Evolutionary conservation across 345 rosid genomes (phyloP).

Genomic region (Melastoma malabathricum): DNA sequence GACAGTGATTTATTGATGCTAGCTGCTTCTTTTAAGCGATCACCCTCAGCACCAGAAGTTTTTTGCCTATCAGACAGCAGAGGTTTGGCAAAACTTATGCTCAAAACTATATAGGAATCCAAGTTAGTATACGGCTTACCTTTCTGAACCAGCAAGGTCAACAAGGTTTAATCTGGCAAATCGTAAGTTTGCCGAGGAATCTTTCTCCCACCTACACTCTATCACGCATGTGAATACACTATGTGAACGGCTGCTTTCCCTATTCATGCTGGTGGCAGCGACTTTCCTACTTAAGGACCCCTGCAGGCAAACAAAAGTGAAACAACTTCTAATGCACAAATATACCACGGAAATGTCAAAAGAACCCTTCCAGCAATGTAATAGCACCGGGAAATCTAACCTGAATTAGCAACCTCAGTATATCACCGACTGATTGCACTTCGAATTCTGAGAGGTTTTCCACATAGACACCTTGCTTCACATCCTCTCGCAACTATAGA

Average conservation of each 20-base stretch:
- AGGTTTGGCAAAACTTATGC: too few species aligned
- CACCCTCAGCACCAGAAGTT: slow-evolving; percentile 96
- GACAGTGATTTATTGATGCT: slow-evolving; percentile 88
- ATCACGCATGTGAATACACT: slow-evolving; percentile 91
- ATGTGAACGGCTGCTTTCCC: slow-evolving; percentile 96
- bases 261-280: slow-evolving; percentile 84
- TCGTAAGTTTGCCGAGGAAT: slow-evolving; percentile 64
- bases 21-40: slow-evolving; percentile 96
- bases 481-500: slow-evolving; percentile 77
- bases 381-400: slow-evolving; percentile 21
- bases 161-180: slow-evolving; percentile 92
- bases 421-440: slow-evolving; percentile 60
- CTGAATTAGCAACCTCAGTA: slow-evolving; percentile 71
- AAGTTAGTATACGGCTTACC: slow-evolving; percentile 50
- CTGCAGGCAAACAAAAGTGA: slow-evolving; percentile 18
- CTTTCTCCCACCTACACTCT: slow-evolving; percentile 86
- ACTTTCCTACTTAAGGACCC: slow-evolving; percentile 81
- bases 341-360: too few species aligned
- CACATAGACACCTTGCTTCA: slow-evolving; percentile 71
- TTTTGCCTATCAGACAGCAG: too few species aligned
- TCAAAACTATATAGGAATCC: too few species aligned
- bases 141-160: slow-evolving; percentile 96
- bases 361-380: too few species aligned
- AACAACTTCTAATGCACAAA: too few species aligned
- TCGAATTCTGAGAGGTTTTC: slow-evolving; percentile 70